Percentiles rank a stretch among this genome's conserved stretches.
Evolutionary conservation across 257 asterid species (phyloP).

Genomic region (Rhazya stricta): DNA sequence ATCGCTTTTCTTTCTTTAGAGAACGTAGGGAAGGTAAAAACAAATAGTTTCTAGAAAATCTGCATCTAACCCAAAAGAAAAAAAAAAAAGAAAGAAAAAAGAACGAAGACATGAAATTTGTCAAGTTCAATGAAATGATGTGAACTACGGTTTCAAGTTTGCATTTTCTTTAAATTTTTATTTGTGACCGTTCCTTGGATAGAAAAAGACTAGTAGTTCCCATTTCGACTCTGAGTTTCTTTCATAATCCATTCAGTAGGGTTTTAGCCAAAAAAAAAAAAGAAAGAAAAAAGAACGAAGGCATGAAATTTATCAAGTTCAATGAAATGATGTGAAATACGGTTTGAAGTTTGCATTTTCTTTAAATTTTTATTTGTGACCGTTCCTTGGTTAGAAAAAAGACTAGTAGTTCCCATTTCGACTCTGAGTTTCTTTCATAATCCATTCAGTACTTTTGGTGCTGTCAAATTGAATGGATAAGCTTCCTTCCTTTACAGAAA

Average conservation of each 20-base stretch:
- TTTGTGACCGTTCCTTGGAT: not conserved
- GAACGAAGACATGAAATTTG: not conserved
- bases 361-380: not conserved
- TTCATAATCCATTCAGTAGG: too few relatives aligned
- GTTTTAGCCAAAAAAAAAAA: too few relatives aligned
- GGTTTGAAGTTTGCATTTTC: too few relatives aligned
- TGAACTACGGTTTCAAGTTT: not conserved
- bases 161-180: not conserved
- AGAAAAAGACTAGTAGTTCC: not conserved
- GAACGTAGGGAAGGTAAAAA: not conserved
- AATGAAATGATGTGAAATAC: not conserved
- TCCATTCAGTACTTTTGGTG: not conserved
- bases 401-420: not conserved
- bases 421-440: not conserved
- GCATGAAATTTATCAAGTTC: not conserved
- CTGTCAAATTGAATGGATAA: too few relatives aligned
- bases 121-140: not conserved
- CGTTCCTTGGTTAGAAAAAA: not conserved
- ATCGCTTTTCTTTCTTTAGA: not conserved
- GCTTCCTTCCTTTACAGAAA: too few relatives aligned
- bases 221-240: not conserved
- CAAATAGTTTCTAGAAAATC: not conserved
- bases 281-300: not conserved
- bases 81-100: too few relatives aligned
- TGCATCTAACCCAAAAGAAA: too few relatives aligned